A percentile compares a stretch with the other conserved stretches of the same genome.
phyloP scores from a whole-genome alignment of 352 stramenopile genomes.

The Saprolegnia diclina region DNA sequence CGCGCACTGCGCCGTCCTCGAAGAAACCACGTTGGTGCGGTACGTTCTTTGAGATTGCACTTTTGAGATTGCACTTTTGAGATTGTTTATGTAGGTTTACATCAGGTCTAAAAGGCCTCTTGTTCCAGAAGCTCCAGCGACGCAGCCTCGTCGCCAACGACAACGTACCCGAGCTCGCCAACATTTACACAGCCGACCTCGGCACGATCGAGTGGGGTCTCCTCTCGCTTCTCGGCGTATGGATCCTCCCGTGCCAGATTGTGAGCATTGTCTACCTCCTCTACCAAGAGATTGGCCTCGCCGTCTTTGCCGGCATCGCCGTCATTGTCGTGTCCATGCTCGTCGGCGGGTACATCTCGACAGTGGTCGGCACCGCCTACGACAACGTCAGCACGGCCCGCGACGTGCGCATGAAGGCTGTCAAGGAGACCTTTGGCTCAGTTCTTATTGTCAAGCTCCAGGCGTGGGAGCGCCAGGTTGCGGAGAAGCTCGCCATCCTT shows the following conservation, averaged over 20 bases:
- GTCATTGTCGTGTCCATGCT: slow-evolving; percentile 68
- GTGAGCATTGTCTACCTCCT: slow-evolving; percentile 44
- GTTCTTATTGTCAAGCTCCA: slow-evolving; percentile 92
- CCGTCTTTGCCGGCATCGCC: slow-evolving; percentile 40
- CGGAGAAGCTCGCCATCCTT: slow-evolving; percentile 55
- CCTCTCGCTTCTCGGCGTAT: slow-evolving; percentile 33
- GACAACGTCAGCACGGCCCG: slow-evolving; percentile 29
- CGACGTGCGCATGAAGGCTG: slow-evolving; percentile 38
- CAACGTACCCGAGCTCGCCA: slow-evolving; percentile 16
- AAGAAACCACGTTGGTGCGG: slow-evolving; percentile 9
- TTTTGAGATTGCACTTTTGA: not conserved
- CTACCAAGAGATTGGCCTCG: slow-evolving; percentile 45
- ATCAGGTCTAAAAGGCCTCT: slow-evolving; percentile 6
- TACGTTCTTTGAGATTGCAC: not conserved
- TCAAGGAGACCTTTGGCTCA: slow-evolving; percentile 44
- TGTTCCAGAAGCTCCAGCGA: slow-evolving; percentile 10
- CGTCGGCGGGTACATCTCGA: slow-evolving; percentile 45
- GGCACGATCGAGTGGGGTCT: slow-evolving; percentile 7
- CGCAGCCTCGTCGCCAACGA: not conserved
- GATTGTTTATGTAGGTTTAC: slow-evolving; percentile 10
- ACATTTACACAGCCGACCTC: slow-evolving; percentile 17
- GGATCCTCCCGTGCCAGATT: slow-evolving; percentile 58
- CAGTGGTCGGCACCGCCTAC: slow-evolving; percentile 23
- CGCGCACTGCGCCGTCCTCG: not conserved
- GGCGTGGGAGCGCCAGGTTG: slow-evolving; percentile 83